Base-by-base conservation (phyloP, 1,284 basidiomycete species). In the Ganoderma multipileum region DNA sequence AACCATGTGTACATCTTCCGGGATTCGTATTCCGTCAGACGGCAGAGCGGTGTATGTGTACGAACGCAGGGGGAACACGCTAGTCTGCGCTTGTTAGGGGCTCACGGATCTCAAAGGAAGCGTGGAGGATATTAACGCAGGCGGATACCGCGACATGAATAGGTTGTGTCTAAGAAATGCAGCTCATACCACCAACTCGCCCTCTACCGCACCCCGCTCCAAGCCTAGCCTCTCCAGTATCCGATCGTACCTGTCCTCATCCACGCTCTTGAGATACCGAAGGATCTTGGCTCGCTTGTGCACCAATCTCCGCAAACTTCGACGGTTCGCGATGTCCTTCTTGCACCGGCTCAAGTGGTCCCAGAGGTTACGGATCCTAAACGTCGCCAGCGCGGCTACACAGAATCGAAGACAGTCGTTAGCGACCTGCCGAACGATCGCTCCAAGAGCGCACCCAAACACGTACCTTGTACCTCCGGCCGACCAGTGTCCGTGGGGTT, bases 401-500 rank as follows among this genome's bases (percentile, higher is more conserved):
- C 23, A 14, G 14, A 26, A 39, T 26, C 9, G 70, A 20, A 63
- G 66, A 54, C 66, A 6, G 36, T 63, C 38, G 64, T 54, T 60
- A 57, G 12, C 72, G 59, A 54, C 61, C 63, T 66, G 20, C 20
- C 7, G n/a, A 26, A 5, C 9, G 26, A 33, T 26, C n/a, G 47
- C 47, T 3, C 50, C 61, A 44, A 41, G 30, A 38, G 55, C 54
- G 59, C n/a, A 54, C 23, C 50, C 41, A 57, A 7, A 23, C 44
- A 81, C 89, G 68, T 76, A 95, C 95, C 94, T 86, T 98, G 96
- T 0, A 97, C 96, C 76, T 96, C 93, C 0, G 93, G 87, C 64
- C 91, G 86, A 44, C 95, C 97, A 1, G 95, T 87, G 78, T 97
- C 93, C 65, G 86, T 86, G n/a, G 88, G 87, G 66, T 90, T 89